A percentile compares a stretch with the other conserved stretches of the same genome.
These are phyloP conservation scores for Neofusicoccum ribis DNA, from an alignment of 2,329 filamentous ascomycete genomes.

Conservation along the genomic window DNA sequence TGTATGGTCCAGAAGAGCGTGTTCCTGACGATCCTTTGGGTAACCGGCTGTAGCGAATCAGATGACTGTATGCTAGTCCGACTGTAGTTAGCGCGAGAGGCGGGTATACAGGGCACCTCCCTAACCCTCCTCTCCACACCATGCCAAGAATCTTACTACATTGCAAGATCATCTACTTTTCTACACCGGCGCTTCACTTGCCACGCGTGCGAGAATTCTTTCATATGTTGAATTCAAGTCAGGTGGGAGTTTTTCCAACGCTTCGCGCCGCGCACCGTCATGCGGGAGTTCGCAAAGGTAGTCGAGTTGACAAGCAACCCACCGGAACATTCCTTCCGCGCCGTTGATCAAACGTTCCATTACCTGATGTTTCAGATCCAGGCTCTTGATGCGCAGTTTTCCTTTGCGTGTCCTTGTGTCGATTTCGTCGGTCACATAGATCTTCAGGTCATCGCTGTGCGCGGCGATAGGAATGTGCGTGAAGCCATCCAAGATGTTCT, in stretches of 20 bases:
- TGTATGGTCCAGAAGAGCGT: background rate
- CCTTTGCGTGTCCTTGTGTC: background rate
- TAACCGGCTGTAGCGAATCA: too few species aligned
- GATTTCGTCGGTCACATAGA: background rate
- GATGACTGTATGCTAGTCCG: too few species aligned
- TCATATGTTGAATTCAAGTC: background rate
- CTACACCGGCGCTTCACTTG: rapidly evolving
- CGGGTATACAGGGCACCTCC: too few species aligned
- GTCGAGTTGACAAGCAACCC: constrained; percentile 2
- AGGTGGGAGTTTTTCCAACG: background rate
- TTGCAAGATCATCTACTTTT: too few species aligned
- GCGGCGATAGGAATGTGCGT: background rate
- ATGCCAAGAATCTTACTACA: too few species aligned
- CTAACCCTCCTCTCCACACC: too few species aligned
- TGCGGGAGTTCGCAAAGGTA: background rate
- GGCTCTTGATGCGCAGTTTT: background rate
- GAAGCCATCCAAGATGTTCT: background rate
- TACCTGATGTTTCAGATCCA: background rate
- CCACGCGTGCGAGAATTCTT: background rate
- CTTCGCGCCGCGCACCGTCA: background rate
- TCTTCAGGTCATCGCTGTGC: background rate
- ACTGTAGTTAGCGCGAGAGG: too few species aligned
- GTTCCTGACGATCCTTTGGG: background rate
- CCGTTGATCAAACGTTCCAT: background rate
- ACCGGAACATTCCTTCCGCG: constrained; percentile 1